Evolutionary conservation across 192 early-diverging fungal genomes (phyloP).

Genomic region (Coemansia aciculifera): DNA sequence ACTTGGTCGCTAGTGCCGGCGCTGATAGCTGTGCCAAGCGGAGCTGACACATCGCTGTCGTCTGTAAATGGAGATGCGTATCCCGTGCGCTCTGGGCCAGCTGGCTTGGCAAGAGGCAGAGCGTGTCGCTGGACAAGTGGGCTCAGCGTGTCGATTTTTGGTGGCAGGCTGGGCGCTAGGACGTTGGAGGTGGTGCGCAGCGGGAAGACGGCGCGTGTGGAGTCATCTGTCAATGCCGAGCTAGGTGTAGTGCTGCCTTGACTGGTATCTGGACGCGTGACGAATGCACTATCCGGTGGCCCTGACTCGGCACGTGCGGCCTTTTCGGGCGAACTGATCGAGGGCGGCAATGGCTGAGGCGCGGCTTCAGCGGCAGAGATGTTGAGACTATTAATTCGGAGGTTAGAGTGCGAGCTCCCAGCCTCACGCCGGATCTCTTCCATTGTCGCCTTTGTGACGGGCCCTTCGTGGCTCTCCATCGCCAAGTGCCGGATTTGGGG

Average conservation of each 20-base stretch:
- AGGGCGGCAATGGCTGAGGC: background rate
- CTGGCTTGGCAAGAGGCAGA: background rate
- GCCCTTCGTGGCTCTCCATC: conserved; percentile 52
- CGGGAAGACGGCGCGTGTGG: conserved; percentile 26
- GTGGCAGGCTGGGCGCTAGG: conserved; percentile 19
- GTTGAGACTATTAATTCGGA: conserved; percentile 42
- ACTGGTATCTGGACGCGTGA: background rate
- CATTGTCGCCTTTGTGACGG: conserved; percentile 52
- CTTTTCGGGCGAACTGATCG: background rate
- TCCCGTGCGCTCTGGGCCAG: background rate
- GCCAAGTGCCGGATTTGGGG: conserved; percentile 53
- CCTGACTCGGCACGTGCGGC: conserved; percentile 12
- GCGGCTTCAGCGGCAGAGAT: conserved; percentile 1
- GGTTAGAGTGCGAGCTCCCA: conserved; percentile 33
- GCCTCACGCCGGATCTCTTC: conserved; percentile 54
- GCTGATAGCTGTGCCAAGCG: background rate
- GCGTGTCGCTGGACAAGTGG: conserved; percentile 5
- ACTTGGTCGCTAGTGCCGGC: conserved; percentile 2
- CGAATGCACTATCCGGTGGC: background rate
- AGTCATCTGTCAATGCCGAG: conserved; percentile 10
- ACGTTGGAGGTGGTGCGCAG: conserved; percentile 48
- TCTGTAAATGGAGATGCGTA: conserved; percentile 8
- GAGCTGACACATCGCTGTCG: conserved; percentile 30
- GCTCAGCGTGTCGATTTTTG: conserved; percentile 25
- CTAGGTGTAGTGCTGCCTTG: conserved; percentile 9